Evolutionary conservation across 2,329 filamentous ascomycete species (phyloP).

Genomic region (Botrytis fabae): DNA sequence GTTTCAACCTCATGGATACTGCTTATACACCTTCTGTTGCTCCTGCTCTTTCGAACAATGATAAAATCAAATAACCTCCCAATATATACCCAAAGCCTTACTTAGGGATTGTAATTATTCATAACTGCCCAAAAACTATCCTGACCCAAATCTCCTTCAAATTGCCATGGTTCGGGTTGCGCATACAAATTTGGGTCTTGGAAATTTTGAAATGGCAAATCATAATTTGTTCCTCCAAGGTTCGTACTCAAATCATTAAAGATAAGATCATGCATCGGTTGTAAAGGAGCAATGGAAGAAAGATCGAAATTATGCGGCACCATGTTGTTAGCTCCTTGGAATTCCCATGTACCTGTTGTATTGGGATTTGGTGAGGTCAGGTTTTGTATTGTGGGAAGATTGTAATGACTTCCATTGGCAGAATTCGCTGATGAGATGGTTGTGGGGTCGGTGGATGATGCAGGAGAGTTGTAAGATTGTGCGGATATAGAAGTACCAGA

Average conservation of each 20-base stretch:
- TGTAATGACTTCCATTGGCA: conserved; percentile 28
- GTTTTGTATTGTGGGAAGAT: conserved; percentile 37
- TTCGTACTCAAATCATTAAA: conserved; percentile 52
- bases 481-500: conserved; percentile 10
- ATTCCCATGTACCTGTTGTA: conserved; percentile 27
- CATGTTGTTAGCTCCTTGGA: conserved; percentile 18
- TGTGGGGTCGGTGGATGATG: conserved; percentile 19
- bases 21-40: neutral
- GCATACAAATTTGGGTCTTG: conserved; percentile 21
- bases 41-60: neutral
- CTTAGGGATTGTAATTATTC: conserved; percentile 45
- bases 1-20: neutral
- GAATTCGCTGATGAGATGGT: conserved; percentile 11
- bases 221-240: neutral
- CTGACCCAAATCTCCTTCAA: conserved; percentile 55
- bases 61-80: neutral
- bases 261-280: conserved; percentile 57
- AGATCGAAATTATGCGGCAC: conserved; percentile 46
- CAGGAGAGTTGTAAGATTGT: conserved; percentile 15
- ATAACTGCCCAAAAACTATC: conserved; percentile 59
- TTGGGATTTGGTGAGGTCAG: conserved; percentile 27
- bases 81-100: neutral
- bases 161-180: conserved; percentile 45
- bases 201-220: conserved; percentile 21
- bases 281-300: conserved; percentile 54